Conservation (phyloP, 176 grass and related monocot species). For the barley (Hordeum vulgare) region DNA sequence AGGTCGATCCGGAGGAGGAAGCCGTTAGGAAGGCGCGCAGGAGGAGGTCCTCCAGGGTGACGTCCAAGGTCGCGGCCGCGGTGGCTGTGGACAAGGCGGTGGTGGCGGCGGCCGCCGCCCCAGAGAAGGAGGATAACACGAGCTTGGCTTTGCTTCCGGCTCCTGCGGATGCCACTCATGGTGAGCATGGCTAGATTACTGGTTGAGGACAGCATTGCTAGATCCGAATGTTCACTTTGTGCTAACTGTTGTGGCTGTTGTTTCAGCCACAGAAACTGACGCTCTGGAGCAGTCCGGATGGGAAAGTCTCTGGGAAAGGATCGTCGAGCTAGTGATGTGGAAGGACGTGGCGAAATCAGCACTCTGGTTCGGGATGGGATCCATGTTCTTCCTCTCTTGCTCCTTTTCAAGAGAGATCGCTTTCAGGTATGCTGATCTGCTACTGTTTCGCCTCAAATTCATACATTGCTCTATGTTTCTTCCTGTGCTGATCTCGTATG, state of each 20-base stretch:
- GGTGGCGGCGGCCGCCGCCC: not conserved
- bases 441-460: not conserved
- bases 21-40: conserved; percentile 35
- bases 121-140: conserved; percentile 20
- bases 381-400: conserved; percentile 71
- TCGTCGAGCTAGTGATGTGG: conserved; percentile 81
- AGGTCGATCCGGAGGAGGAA: conserved; percentile 45
- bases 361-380: conserved; percentile 81
- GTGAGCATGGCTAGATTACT: conserved; percentile 18
- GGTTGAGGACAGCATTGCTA: not conserved
- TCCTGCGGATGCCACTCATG: not conserved
- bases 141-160: conserved; percentile 37
- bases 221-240: not conserved
- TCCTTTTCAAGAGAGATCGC: conserved; percentile 65
- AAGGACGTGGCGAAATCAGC: conserved; percentile 74
- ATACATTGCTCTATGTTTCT: not conserved
- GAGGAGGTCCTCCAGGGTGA: conserved; percentile 29
- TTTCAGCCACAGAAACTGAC: not conserved
- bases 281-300: conserved; percentile 1
- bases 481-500: not conserved
- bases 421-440: conserved; percentile 50
- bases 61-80: not conserved
- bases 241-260: not conserved
- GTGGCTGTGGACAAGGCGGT: conserved; percentile 20
- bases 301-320: conserved; percentile 41